Conservation (phyloP, 78 protist species). For the Dictyostelium discoideum region DNA sequence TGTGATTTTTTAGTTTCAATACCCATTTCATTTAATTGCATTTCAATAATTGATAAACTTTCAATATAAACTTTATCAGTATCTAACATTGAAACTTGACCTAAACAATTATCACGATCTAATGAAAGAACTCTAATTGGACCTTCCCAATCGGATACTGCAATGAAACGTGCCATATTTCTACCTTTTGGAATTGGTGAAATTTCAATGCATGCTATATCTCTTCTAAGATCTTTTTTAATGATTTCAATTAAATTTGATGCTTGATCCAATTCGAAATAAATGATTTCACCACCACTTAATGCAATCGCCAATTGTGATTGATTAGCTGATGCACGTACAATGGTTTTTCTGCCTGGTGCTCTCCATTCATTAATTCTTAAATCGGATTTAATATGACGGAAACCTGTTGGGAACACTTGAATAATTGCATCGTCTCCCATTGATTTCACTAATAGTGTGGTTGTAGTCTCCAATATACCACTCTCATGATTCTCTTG, state of each 20-base stretch:
- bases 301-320: conserved; percentile 91
- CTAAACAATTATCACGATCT: conserved; percentile 89
- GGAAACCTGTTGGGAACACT: conserved; percentile 90
- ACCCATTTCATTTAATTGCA: conserved; percentile 28
- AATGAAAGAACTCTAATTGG: conserved; percentile 92
- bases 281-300: conserved; percentile 92
- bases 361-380: conserved; percentile 94
- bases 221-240: conserved; percentile 75
- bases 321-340: conserved; percentile 80
- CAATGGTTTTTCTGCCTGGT: conserved; percentile 86
- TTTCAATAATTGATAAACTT: conserved; percentile 9
- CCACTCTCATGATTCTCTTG: conserved; percentile 94
- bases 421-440: conserved; percentile 93
- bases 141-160: conserved; percentile 84
- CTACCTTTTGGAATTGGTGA: conserved; percentile 90
- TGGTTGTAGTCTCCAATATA: conserved; percentile 81
- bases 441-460: conserved; percentile 83
- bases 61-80: conserved; percentile 40
- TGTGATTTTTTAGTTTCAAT: neutral
- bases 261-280: conserved; percentile 95
- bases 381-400: conserved; percentile 89
- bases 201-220: conserved; percentile 89
- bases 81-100: conserved; percentile 81
- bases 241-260: conserved; percentile 90
- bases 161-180: conserved; percentile 86